Evolutionary conservation across 1,139 yeast species (phyloP), one percentile per base, ranked within the genome.

Genomic region (Debaryomyces sp.): DNA sequence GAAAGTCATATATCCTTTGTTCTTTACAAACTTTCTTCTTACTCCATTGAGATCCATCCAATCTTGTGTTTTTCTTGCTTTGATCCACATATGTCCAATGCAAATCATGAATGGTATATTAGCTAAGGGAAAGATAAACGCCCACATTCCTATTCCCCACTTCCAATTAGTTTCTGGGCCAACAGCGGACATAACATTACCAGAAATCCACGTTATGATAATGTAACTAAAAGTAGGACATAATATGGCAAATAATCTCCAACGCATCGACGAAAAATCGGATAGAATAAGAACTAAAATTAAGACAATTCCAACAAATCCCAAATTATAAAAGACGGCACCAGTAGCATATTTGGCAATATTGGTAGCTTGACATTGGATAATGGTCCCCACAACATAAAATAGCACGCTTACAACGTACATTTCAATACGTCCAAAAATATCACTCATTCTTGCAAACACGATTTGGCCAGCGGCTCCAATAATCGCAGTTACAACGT

Each of bases 141-240:
- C 77, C 73, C 73, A 73, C 66, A 72, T 70, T 24, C 73, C 72
- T 61, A 64, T 68, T 41, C 58, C 56, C 73, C 74, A 69, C 34
- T 52, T 41, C 38, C 45, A 41, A 37, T 49, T 34, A n/a, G 33
- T 15, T 10, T 18, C 32, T 5, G 48, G 45, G 17, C 44, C 45
- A 15, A 57, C 46, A n/a, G 58, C 56, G 12, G 50, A 46, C 23
- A 57, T 48, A 12, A 84, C 65, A 54, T 81, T 70, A 58, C 89
- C 90, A 32, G 81, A 66, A 44, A 84, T 71, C 90, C 90, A 85
- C 8, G 89, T 83, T 62, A 82, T 84, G 66, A 85, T 82, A 54
- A 85, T 78, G 56, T 75, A 82, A 1, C 90, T 89, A 55, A 79
- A 68, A 2, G 86, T 80, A 15, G 89, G 87, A 23, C 80, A 69